Evolutionary conservation across 805 yeast genomes (phyloP).

Genomic region (Lachancea nothofagi): DNA sequence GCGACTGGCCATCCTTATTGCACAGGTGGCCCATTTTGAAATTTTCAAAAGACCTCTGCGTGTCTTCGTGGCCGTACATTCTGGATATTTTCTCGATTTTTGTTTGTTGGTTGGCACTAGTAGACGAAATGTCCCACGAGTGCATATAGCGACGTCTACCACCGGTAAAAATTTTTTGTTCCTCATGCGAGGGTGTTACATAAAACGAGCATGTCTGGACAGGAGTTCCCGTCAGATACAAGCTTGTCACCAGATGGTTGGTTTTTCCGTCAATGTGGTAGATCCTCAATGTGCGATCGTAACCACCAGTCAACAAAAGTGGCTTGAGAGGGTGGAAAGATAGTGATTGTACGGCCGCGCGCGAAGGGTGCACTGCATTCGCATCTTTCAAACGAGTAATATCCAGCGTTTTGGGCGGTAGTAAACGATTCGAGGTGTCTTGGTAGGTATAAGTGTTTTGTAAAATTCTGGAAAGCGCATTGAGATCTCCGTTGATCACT

Average conservation of each 20-base stretch:
- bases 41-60: conserved; percentile 82
- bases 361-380: conserved; percentile 60
- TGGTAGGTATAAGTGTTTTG: conserved; percentile 38
- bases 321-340: conserved; percentile 79
- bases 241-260: conserved; percentile 75
- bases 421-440: conserved; percentile 42
- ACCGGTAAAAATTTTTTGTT: conserved; percentile 62
- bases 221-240: conserved; percentile 75
- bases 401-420: conserved; percentile 67
- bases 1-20: conserved; percentile 29
- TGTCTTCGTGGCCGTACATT: conserved; percentile 83
- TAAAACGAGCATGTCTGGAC: conserved; percentile 57
- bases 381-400: conserved; percentile 86
- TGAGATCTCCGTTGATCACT: conserved; percentile 37
- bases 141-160: conserved; percentile 92
- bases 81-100: conserved; percentile 78
- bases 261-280: conserved; percentile 86
- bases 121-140: conserved; percentile 71
- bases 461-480: conserved; percentile 37
- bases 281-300: conserved; percentile 79
- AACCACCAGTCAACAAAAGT: conserved; percentile 82
- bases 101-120: conserved; percentile 18
- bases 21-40: conserved; percentile 58
- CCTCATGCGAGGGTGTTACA: conserved; percentile 18
- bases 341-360: conserved; percentile 77